Percentiles rank a stretch among this genome's conserved stretches.
Evolutionary conservation across 345 rosid genomes (phyloP).

Genomic region (Geranium brycei): DNA sequence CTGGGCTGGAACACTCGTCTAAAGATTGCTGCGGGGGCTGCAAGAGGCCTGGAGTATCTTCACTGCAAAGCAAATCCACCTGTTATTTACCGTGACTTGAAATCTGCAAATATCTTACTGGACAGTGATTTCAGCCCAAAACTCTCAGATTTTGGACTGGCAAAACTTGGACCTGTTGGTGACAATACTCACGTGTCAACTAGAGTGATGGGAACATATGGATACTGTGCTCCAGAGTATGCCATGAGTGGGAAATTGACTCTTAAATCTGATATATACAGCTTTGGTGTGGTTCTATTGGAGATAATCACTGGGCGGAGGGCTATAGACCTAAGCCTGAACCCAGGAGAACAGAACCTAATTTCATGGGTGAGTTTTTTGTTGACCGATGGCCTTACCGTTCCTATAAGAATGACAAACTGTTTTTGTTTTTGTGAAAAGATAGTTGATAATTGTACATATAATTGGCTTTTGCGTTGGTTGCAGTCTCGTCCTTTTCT

Average conservation of each 20-base stretch:
- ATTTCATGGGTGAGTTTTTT: conserved; percentile 61
- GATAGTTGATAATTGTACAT: not conserved
- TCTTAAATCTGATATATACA: conserved; percentile 80
- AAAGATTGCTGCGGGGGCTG: conserved; percentile 84
- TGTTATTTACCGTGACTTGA: conserved; percentile 85
- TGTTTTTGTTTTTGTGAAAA: too few species aligned
- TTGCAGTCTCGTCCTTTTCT: conserved; percentile 58
- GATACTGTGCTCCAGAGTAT: conserved; percentile 96
- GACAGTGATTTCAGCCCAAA: conserved; percentile 67
- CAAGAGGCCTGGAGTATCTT: conserved; percentile 77
- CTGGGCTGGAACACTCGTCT: conserved; percentile 70
- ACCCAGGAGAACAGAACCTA: conserved; percentile 70
- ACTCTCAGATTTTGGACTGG: conserved; percentile 88
- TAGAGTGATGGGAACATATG: conserved; percentile 96
- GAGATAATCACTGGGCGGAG: conserved; percentile 85
- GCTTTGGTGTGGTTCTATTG: conserved; percentile 92
- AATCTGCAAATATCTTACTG: conserved; percentile 78
- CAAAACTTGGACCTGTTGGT: conserved; percentile 93
- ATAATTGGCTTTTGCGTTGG: not conserved
- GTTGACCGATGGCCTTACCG: not conserved
- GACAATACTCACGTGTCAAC: conserved; percentile 96
- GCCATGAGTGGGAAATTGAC: conserved; percentile 97
- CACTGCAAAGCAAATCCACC: conserved; percentile 90
- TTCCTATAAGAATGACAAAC: too few species aligned
- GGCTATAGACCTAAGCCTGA: conserved; percentile 54